Evolutionary conservation across 2,329 filamentous ascomycete genomes (phyloP).

Genomic region (Xylaria sp.): DNA sequence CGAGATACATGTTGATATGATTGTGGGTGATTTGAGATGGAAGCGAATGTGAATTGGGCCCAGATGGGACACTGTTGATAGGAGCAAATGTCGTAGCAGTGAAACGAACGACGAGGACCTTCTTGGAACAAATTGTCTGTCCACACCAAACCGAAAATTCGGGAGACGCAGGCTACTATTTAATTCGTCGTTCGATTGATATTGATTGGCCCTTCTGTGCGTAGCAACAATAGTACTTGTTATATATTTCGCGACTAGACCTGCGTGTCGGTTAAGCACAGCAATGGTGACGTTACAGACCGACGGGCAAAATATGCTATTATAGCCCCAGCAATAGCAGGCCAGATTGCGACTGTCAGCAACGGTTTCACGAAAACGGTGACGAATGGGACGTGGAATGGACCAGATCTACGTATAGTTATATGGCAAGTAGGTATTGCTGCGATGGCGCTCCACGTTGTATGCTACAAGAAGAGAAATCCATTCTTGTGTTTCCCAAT

Average conservation of each 20-base stretch:
- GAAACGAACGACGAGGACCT: conserved; percentile 1
- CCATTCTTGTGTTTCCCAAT: background rate
- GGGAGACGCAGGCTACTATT: conserved; percentile 12
- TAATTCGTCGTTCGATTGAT: conserved; percentile 4
- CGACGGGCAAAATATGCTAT: background rate
- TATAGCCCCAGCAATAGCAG: background rate
- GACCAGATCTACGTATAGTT: no score
- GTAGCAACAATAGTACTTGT: background rate
- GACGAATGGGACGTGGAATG: no score
- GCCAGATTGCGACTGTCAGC: conserved; percentile 7
- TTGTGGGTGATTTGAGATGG: background rate
- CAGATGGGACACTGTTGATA: background rate
- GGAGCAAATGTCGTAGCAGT: background rate
- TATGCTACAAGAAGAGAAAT: background rate
- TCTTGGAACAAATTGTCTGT: background rate
- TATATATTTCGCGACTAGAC: background rate
- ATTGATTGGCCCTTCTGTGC: background rate
- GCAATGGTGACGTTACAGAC: conserved; percentile 10
- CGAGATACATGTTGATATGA: conserved; percentile 35
- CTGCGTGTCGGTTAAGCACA: conserved; percentile 6
- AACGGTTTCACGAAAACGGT: background rate
- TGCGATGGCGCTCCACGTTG: background rate
- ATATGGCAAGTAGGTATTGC: background rate
- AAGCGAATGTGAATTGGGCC: background rate
- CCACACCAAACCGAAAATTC: no score